A percentile compares a stretch with the other conserved stretches of the same genome.
Evolutionary conservation across 2,329 filamentous ascomycete genomes (phyloP).

Genomic region (Hypoxylon sp.): DNA sequence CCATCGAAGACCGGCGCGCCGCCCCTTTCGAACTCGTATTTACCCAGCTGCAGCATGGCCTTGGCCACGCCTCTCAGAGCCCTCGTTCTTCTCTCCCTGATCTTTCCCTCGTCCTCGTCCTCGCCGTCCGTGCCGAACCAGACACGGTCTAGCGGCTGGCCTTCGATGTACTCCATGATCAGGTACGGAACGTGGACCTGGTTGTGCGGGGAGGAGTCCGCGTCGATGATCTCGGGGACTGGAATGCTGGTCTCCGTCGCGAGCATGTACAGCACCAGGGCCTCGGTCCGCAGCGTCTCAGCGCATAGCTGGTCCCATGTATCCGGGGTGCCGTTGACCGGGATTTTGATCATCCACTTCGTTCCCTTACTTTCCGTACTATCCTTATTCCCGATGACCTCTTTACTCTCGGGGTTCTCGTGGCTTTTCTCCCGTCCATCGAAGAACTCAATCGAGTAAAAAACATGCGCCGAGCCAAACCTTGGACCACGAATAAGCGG

Average conservation of each 20-base stretch:
- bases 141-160: constrained; percentile 41
- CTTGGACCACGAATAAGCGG: constrained; percentile 32
- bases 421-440: neutral
- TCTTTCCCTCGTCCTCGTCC: neutral
- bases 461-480: constrained; percentile 45
- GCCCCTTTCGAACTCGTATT: constrained; percentile 42
- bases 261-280: constrained; percentile 42
- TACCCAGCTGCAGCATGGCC: constrained; percentile 43
- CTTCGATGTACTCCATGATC: constrained; percentile 42
- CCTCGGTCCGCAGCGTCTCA: constrained; percentile 44
- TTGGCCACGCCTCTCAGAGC: constrained; percentile 41
- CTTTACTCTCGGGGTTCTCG: neutral
- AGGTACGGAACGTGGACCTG: constrained; percentile 39
- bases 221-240: constrained; percentile 46
- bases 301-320: constrained; percentile 39
- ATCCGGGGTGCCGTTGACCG: constrained; percentile 38
- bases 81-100: constrained; percentile 22
- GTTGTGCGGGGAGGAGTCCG: constrained; percentile 37
- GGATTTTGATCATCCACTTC: constrained; percentile 49
- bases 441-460: constrained; percentile 44
- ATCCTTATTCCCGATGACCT: neutral
- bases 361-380: neutral
- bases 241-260: constrained; percentile 39
- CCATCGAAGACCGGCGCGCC: constrained; percentile 43
- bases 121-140: constrained; percentile 42